Evolutionary conservation across 2,329 filamentous ascomycete species (phyloP).

Genomic region (Aspergillus ochraceoroseus): DNA sequence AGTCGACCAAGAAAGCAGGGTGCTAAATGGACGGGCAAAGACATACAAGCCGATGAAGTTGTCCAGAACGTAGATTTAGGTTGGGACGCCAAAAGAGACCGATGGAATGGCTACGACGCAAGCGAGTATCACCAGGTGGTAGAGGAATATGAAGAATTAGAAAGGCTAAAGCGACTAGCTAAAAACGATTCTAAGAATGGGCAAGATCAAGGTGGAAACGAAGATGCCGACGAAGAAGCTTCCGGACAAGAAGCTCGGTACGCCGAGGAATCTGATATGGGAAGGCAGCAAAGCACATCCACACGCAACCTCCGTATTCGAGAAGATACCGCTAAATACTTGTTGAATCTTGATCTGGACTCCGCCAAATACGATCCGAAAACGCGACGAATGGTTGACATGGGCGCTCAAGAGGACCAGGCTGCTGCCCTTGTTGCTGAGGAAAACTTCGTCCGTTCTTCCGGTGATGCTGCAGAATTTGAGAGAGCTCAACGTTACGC

Average conservation of each 20-base stretch:
- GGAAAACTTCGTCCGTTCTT: slow-evolving; percentile 82
- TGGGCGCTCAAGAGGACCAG: slow-evolving; percentile 72
- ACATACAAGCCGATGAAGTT: slow-evolving; percentile 89
- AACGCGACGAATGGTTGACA: slow-evolving; percentile 83
- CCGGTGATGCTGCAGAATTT: slow-evolving; percentile 89
- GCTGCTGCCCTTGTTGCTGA: slow-evolving; percentile 81
- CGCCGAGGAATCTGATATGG: slow-evolving; percentile 95
- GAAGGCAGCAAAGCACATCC: slow-evolving; percentile 81
- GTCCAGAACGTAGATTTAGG: slow-evolving; percentile 80
- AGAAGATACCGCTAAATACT: slow-evolving; percentile 95
- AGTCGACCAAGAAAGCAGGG: slow-evolving; percentile 82
- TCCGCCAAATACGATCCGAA: slow-evolving; percentile 98
- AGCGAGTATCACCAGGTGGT: slow-evolving; percentile 82
- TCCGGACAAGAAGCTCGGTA: slow-evolving; percentile 57
- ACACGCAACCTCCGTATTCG: slow-evolving; percentile 85
- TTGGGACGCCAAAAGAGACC: slow-evolving; percentile 95
- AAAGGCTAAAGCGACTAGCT: slow-evolving; percentile 61
- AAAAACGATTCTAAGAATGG: slow-evolving; percentile 48
- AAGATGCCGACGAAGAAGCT: slow-evolving; percentile 50
- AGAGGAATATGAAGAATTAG: slow-evolving; percentile 81
- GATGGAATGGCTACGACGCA: slow-evolving; percentile 97
- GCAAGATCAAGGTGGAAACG: slow-evolving; percentile 45
- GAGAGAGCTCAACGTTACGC: slow-evolving; percentile 84
- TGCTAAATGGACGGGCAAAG: slow-evolving; percentile 83
- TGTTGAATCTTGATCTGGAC: slow-evolving; percentile 89